Base-by-base conservation (phyloP, 108 stramenopile genomes). In the Aurantiochytrium sp. region DNA sequence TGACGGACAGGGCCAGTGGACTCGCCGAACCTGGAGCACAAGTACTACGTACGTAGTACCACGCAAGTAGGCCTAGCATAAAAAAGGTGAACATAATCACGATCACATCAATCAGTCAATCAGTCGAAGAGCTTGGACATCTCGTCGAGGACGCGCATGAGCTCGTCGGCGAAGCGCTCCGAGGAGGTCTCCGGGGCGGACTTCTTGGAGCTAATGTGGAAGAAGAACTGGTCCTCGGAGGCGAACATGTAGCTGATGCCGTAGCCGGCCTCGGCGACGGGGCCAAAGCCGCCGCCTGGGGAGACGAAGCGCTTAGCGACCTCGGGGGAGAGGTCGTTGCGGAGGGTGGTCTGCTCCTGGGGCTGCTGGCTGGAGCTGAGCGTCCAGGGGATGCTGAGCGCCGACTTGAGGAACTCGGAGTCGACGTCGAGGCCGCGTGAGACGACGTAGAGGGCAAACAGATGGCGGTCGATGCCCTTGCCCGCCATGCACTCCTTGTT, bases 391-490 rank as follows among this genome's bases (percentile, higher is more conserved):
- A 22, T 65, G 30, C 41, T 19, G 4, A 88, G 81, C 17, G 88
- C 88, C 36, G 19, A 5, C 73, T 86, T 86, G 37, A 88, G 45
- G 73, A 88, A 88, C 22, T 85, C 68, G 4, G 85, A 86, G 37
- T 73, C 68, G 17, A 85, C 41, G 53, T 85, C 73, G 8, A 87
- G 34, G 30, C 88, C 88, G 3, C 42, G 41, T 21, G 85, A 86
- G 30, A 88, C 88, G n/a, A 88, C 73, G 55, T 88, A 88, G 31
- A 88, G 88, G 21, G 88, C 88, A 54, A 88, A 88, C 22, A 88
- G 37, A 15, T 88, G 88, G 4, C 88, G 69, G 34, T 88, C 88
- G 21, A 88, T 34, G 30, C 88, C 88, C 39, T 54, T 21, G 37
- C 88, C 88, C 1, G 73, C 88, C 88, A 86, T 86, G 50, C 37